Evolutionary conservation across 1,139 yeast genomes (phyloP), one percentile per base, ranked within the genome.

Genomic region (Diutina sp.): DNA sequence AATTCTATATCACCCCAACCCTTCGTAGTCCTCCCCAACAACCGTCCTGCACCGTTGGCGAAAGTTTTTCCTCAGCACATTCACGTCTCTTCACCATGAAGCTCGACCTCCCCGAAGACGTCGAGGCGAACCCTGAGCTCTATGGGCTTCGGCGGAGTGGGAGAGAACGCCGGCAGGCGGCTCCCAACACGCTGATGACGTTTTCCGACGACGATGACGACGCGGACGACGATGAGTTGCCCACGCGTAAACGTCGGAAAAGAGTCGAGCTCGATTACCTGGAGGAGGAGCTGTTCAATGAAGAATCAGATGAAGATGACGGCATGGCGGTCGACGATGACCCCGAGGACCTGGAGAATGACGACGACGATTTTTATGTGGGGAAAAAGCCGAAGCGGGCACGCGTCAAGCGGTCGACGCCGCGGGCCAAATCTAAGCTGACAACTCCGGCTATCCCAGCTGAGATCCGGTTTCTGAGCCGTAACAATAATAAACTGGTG

Each of bases 71-170:
- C 28, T 46, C n/a, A 25, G 6, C 50, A 21, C 14, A 9, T 44
- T 18, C 30, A 46, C 28, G 30, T 14, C n/a, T 25, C 50, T 21
- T 14, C 35, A 29, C 32, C 35, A 50, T 50, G 53, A 50, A 50
- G 28, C 44, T 50, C 29, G 53, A 50, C 28, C 55, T 60, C 46
- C 59, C 54, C 41, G 61, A 60, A 41, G 63, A 61, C 50, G 56
- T 60, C 53, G 62, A 60, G 54, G 61, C 60, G 57, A 83, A 90
- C 68, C 98, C 99, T 2, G 97, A 90, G 69, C 78, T 93, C 41
- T 93, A 91, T 65, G 99, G 99, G 3, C 77, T 93, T 59, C 82
- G 98, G 67, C 80, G 98, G 64, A 87, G 96, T 44, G 85, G 87
- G 52, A 79, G 98, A 63, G 85, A 89, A 25, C 25, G 53, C 18